A percentile compares a stretch with the other conserved stretches of the same genome.
phyloP scores from a whole-genome alignment of 2,329 filamentous ascomycete genomes.

The Leptographium wingfieldii region DNA sequence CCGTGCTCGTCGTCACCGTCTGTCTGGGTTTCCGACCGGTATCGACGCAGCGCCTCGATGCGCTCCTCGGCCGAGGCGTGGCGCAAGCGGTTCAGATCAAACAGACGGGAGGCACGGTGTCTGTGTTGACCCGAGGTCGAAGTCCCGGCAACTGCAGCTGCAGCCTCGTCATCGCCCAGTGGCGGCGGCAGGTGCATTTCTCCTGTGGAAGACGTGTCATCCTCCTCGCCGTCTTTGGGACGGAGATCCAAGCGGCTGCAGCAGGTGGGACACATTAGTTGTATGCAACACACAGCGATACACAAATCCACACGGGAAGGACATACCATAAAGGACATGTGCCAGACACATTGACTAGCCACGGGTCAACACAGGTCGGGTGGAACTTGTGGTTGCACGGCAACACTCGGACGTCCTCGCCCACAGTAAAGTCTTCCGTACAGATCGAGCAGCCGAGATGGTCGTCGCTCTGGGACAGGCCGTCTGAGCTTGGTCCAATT shows the following conservation, averaged over 20 bases:
- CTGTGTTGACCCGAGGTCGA: slow-evolving; percentile 8
- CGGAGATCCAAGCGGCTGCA: slow-evolving; percentile 42
- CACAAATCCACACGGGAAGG: background rate
- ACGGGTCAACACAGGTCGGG: slow-evolving; percentile 55
- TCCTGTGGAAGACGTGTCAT: slow-evolving; percentile 13
- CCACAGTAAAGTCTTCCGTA: slow-evolving; percentile 54
- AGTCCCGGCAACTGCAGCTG: slow-evolving; percentile 21
- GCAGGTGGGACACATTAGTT: background rate
- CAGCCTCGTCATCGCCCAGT: slow-evolving; percentile 24
- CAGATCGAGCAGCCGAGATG: slow-evolving; percentile 53
- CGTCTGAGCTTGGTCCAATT: background rate
- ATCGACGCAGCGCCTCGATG: slow-evolving; percentile 44
- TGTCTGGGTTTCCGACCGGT: slow-evolving; percentile 27
- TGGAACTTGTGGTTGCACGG: slow-evolving; percentile 59
- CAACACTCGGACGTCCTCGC: slow-evolving; percentile 54
- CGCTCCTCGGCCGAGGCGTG: slow-evolving; percentile 49
- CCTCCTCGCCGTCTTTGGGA: slow-evolving; percentile 16
- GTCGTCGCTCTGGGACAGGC: slow-evolving; percentile 13
- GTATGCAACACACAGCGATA: too few species aligned
- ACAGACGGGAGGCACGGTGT: slow-evolving; percentile 36
- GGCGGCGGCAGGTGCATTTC: slow-evolving; percentile 25
- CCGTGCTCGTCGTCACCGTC: slow-evolving; percentile 22
- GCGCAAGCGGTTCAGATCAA: slow-evolving; percentile 44
- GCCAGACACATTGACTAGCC: slow-evolving; percentile 56
- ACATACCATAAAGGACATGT: slow-evolving; percentile 57